phyloP scores from a whole-genome alignment of 441 rosid species.

The Populus hybrid region DNA sequence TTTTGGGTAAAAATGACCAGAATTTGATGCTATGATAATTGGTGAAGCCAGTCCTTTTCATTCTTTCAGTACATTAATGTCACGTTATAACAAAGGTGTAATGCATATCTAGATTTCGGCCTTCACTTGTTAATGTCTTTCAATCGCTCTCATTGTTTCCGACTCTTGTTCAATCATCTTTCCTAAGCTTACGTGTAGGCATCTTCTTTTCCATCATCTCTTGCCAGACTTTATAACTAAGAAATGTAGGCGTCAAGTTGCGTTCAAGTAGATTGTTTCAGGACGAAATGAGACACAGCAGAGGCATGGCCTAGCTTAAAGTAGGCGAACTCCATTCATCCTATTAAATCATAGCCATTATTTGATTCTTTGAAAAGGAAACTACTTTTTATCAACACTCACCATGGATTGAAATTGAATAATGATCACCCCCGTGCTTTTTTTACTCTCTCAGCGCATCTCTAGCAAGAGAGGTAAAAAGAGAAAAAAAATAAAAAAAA shows the following conservation, averaged over 20 bases:
- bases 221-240: background rate
- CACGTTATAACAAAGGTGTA: background rate
- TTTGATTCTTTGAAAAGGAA: conserved; percentile 10
- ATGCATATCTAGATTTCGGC: background rate
- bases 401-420: conserved; percentile 2
- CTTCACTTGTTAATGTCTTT: background rate
- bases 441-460: background rate
- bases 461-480: too few species aligned
- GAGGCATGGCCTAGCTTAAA: background rate
- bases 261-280: background rate
- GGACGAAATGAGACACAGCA: background rate
- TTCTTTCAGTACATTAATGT: background rate
- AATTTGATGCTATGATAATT: background rate
- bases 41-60: background rate
- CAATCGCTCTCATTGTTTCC: background rate
- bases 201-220: background rate
- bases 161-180: background rate
- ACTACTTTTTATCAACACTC: background rate
- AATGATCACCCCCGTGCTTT: background rate
- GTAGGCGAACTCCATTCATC: background rate
- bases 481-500: too few species aligned
- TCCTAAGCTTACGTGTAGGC: background rate
- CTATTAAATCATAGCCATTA: background rate
- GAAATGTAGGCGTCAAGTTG: conserved; percentile 9
- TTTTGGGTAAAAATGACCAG: background rate